Evolutionary conservation across 2,329 filamentous ascomycete species (phyloP).

Genomic region (Bipolaris bicolor): DNA sequence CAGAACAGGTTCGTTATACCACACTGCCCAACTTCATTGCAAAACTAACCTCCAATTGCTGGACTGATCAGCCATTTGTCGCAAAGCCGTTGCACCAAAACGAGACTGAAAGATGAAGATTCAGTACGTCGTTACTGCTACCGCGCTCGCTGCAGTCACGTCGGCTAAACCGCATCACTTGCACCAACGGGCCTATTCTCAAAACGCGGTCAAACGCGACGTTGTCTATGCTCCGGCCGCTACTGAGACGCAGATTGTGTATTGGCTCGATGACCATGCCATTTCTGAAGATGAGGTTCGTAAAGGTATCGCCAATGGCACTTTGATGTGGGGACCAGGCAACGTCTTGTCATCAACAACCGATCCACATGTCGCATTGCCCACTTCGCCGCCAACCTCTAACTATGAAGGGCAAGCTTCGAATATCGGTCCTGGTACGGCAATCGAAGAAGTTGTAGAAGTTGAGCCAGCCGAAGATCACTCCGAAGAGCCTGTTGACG

Average conservation of each 20-base stretch:
- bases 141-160: slow-evolving; percentile 55
- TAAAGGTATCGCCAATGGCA: slow-evolving; percentile 72
- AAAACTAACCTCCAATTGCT: slow-evolving; percentile 18
- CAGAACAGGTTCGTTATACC: slow-evolving; percentile 16
- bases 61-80: slow-evolving; percentile 5
- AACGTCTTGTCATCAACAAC: slow-evolving; percentile 54
- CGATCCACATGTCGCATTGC: slow-evolving; percentile 15
- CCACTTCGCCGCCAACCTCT: slow-evolving; percentile 27
- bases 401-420: slow-evolving; percentile 8
- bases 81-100: slow-evolving; percentile 5
- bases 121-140: slow-evolving; percentile 42
- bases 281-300: slow-evolving; percentile 70
- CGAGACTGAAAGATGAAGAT: slow-evolving; percentile 44
- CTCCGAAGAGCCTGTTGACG: background rate
- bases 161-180: slow-evolving; percentile 64
- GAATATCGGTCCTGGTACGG: slow-evolving; percentile 8
- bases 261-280: slow-evolving; percentile 69
- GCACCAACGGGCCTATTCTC: slow-evolving; percentile 60
- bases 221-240: slow-evolving; percentile 59
- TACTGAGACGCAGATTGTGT: slow-evolving; percentile 70
- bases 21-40: background rate
- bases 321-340: slow-evolving; percentile 67
- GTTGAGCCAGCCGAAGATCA: background rate
- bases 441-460: background rate
- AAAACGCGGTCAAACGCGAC: slow-evolving; percentile 53